A percentile compares a stretch with the other conserved stretches of the same genome.
Conservation (phyloP, 2,329 filamentous ascomycete genomes). For the Clathrospora elynae region DNA sequence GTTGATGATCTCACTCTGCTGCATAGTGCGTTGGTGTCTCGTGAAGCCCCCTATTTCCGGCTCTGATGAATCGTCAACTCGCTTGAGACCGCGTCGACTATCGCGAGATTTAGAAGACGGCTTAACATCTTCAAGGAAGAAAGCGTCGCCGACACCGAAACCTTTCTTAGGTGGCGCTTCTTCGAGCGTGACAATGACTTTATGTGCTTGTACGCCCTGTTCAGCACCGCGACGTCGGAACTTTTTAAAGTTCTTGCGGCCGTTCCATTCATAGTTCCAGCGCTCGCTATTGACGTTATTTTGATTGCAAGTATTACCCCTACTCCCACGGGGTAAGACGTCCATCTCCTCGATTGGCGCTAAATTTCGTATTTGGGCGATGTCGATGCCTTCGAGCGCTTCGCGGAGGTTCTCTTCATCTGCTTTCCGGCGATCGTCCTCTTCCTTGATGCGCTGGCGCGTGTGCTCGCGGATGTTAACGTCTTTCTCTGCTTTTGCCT, state of each 20-base stretch:
- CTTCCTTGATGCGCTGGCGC: conserved; percentile 57
- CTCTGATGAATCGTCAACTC: conserved; percentile 31
- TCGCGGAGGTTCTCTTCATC: conserved; percentile 68
- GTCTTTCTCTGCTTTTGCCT: conserved; percentile 58
- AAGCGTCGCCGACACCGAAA: conserved; percentile 75
- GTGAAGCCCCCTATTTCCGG: conserved; percentile 40
- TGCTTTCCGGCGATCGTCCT: conserved; percentile 58
- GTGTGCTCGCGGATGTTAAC: conserved; percentile 63
- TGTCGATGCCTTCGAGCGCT: conserved; percentile 67
- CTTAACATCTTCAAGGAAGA: conserved; percentile 66
- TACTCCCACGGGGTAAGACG: conserved; percentile 54
- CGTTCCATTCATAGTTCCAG: conserved; percentile 92
- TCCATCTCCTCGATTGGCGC: conserved; percentile 79
- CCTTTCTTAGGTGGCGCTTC: conserved; percentile 70
- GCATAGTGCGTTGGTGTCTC: conserved; percentile 22
- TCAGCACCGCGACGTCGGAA: conserved; percentile 63
- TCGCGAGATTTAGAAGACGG: conserved; percentile 25
- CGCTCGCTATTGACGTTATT: conserved; percentile 58
- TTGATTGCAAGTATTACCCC: conserved; percentile 23
- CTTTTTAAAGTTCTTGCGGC: conserved; percentile 92
- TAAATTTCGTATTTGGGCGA: conserved; percentile 73
- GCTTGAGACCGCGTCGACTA: conserved; percentile 8
- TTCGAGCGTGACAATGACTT: conserved; percentile 72
- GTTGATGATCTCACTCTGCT: conserved; percentile 28
- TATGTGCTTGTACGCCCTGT: conserved; percentile 52